Base-by-base conservation (phyloP, 805 yeast genomes). In the Nakazawaea sp. region DNA sequence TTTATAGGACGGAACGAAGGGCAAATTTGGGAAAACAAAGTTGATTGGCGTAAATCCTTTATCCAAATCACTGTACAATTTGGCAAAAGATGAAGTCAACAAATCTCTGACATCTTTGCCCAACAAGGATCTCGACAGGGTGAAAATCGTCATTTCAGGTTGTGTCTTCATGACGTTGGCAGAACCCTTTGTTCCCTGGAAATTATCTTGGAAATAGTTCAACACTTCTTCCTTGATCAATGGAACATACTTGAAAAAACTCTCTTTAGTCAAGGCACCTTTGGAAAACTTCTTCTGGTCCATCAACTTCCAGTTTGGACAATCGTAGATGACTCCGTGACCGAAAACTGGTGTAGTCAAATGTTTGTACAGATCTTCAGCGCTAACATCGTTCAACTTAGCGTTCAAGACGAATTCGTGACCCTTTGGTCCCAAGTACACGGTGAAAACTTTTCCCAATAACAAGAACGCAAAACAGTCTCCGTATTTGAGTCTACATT, bases 291-390 rank as follows among this genome's bases (percentile, higher is more conserved):
- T 92, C 76, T 92, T 92, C 63, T 92, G 98, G 59, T 92, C 98
- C 98, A 92, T 92, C 53, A 92, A 74, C 48, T 88, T 78, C 52
- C 78, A 64, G 65, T 92, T 92, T 45, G 98, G 87, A 63, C 97
- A 90, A 64, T 92, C 98, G 58, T 92, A 92, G 36, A 92, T 84
- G 38, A 92, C 98, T 52, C 97, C 98, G 54, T 88, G 78, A 51
- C 98, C 98, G 50, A 92, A 92, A 12, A 88, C 96, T 11, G 98
- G 98, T n/a, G 97, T 90, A n/a, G 98, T 92, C 61, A 92, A 72
- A 57, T 89, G 96, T 44, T 81, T 72, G 66, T 92, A 92, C 27
- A 97, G 97, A 33, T 84, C 97, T 59, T 92, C 97, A 33, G 98
- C 98, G 33, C 88, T 80, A 18, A 89, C 97, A 50, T 87, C 95